Evolutionary conservation across 1,284 basidiomycete genomes (phyloP).

Genomic region (Heliocybe sulcata): DNA sequence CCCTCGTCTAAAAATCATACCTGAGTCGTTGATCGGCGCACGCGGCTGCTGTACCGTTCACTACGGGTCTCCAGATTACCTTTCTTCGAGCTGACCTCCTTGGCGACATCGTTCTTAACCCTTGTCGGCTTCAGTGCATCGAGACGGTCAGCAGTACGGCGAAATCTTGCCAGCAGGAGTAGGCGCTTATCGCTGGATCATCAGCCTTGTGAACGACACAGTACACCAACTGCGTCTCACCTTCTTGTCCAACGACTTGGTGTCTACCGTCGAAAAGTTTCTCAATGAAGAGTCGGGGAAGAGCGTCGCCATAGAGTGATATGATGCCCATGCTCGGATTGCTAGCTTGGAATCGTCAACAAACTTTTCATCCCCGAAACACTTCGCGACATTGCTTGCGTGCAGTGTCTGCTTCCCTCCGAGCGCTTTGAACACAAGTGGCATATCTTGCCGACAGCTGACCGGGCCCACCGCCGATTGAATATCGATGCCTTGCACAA

Average conservation of each 20-base stretch:
- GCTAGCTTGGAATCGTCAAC: background rate
- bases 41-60: background rate
- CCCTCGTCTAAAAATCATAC: background rate
- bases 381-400: background rate
- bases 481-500: background rate
- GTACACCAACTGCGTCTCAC: slow-evolving; percentile 2
- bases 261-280: slow-evolving; percentile 4
- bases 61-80: background rate
- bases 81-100: background rate
- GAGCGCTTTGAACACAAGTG: background rate
- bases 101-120: slow-evolving; percentile 18
- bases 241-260: background rate
- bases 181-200: slow-evolving; percentile 9
- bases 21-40: background rate
- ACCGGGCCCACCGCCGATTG: background rate
- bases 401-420: background rate
- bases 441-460: background rate
- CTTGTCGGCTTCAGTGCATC: slow-evolving; percentile 16
- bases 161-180: slow-evolving; percentile 10
- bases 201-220: background rate
- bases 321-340: slow-evolving; percentile 1
- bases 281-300: too few species aligned
- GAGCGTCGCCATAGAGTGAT: too few species aligned
- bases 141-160: slow-evolving; percentile 14
- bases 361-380: background rate